Conservation (phyloP, 2,329 filamentous ascomycete genomes). For the Cladophialophora carrionii region DNA sequence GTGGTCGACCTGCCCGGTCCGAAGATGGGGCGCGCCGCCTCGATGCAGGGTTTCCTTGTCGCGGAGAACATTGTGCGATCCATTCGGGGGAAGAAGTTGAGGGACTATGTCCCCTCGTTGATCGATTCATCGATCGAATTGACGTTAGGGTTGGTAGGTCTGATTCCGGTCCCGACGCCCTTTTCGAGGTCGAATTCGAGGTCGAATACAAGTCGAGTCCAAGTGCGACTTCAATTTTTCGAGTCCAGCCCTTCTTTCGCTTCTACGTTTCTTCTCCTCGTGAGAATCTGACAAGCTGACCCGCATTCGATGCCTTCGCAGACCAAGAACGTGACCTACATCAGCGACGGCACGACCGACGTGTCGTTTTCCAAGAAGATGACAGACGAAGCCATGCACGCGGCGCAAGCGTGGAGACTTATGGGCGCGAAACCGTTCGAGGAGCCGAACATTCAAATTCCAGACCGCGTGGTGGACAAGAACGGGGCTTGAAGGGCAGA, state of each 20-base stretch:
- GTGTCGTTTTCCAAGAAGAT: constrained; percentile 40
- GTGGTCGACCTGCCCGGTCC: constrained; percentile 57
- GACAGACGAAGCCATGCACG: constrained; percentile 52
- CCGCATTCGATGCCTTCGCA: too few relatives aligned
- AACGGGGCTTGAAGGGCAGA: too few relatives aligned
- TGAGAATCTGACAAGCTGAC: too few relatives aligned
- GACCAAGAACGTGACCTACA: constrained; percentile 27
- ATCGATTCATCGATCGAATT: constrained; percentile 58
- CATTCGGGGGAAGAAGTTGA: constrained; percentile 49
- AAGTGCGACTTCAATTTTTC: too few relatives aligned
- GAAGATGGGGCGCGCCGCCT: constrained; percentile 61
- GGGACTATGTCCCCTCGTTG: constrained; percentile 51
- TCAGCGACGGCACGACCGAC: constrained; percentile 25
- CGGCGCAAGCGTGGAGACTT: constrained; percentile 49
- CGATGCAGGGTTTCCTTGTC: constrained; percentile 58
- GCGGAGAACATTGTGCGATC: constrained; percentile 59
- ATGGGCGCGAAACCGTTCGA: constrained; percentile 53
- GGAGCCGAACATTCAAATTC: constrained; percentile 22
- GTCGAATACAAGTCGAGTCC: too few relatives aligned
- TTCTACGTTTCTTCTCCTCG: background rate
- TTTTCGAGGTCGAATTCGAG: background rate
- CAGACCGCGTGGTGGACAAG: background rate
- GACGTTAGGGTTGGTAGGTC: constrained; percentile 53
- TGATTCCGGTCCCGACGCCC: background rate
- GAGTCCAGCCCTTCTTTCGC: background rate